phyloP scores from a whole-genome alignment of 2,329 filamentous ascomycete species.

The Ceratocystis ficicola region DNA sequence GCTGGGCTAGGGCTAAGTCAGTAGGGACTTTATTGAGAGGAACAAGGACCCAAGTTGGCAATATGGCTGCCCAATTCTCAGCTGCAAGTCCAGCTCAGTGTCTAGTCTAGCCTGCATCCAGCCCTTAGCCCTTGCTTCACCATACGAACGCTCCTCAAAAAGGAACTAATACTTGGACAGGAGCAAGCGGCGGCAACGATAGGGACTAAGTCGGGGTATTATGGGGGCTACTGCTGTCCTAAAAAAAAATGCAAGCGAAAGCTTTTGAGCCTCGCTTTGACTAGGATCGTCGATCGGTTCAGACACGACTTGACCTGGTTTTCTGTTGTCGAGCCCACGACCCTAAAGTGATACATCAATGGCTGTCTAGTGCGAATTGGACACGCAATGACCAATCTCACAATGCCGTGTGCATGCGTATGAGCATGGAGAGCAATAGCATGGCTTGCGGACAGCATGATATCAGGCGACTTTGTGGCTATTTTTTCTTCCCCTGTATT shows the following conservation, averaged over 20 bases:
- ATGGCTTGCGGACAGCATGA: too few relatives aligned
- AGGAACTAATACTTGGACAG: neutral
- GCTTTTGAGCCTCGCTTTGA: neutral
- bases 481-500: too few relatives aligned
- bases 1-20: too few relatives aligned
- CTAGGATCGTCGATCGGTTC: neutral
- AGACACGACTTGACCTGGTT: neutral
- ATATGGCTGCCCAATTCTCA: neutral
- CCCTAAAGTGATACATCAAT: neutral
- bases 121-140: conserved; percentile 1
- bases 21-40: too few relatives aligned
- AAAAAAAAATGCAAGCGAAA: neutral
- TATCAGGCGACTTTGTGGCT: too few relatives aligned
- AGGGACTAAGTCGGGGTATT: neutral
- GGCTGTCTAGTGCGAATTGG: neutral
- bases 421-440: neutral
- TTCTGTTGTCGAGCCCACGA: neutral
- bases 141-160: neutral
- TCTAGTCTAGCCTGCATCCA: neutral
- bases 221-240: neutral
- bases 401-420: neutral
- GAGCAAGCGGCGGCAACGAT: neutral
- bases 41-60: too few relatives aligned
- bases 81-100: neutral
- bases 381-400: neutral